phyloP scores from a whole-genome alignment of 2,329 filamentous ascomycete species.

The Diaporthe helianthi region DNA sequence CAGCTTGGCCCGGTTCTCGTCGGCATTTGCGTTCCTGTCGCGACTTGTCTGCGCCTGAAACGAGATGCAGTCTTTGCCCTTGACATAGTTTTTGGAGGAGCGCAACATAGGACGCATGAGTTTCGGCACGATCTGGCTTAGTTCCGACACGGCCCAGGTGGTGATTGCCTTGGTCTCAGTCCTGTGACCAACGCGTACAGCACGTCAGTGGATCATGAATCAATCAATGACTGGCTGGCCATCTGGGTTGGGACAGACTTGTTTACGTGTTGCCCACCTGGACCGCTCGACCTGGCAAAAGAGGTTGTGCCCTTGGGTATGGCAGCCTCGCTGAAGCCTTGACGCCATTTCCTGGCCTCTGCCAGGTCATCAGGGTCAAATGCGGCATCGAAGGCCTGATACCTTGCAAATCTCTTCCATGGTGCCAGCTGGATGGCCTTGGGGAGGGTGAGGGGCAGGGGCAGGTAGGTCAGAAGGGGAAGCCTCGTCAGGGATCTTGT shows the following conservation, averaged over 20 bases:
- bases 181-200: conserved; percentile 44
- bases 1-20: conserved; percentile 59
- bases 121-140: conserved; percentile 54
- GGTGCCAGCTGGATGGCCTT: conserved; percentile 25
- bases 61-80: conserved; percentile 57
- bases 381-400: conserved; percentile 56
- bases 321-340: conserved; percentile 50
- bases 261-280: conserved; percentile 68
- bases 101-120: conserved; percentile 55
- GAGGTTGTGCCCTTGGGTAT: conserved; percentile 60
- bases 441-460: background rate
- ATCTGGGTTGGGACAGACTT: conserved; percentile 53
- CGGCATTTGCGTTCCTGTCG: conserved; percentile 58
- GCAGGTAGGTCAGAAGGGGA: conserved; percentile 15
- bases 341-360: conserved; percentile 60
- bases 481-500: conserved; percentile 13
- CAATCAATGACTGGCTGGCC: background rate
- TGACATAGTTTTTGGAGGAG: conserved; percentile 62
- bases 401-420: conserved; percentile 41
- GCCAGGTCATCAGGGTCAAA: conserved; percentile 58
- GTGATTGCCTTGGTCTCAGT: conserved; percentile 68
- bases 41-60: conserved; percentile 63
- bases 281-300: conserved; percentile 66
- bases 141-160: conserved; percentile 56
- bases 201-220: background rate